Evolutionary conservation across 2,329 filamentous ascomycete species (phyloP), one percentile per base, ranked within the genome.

Genomic region (Bipolaris bicolor): DNA sequence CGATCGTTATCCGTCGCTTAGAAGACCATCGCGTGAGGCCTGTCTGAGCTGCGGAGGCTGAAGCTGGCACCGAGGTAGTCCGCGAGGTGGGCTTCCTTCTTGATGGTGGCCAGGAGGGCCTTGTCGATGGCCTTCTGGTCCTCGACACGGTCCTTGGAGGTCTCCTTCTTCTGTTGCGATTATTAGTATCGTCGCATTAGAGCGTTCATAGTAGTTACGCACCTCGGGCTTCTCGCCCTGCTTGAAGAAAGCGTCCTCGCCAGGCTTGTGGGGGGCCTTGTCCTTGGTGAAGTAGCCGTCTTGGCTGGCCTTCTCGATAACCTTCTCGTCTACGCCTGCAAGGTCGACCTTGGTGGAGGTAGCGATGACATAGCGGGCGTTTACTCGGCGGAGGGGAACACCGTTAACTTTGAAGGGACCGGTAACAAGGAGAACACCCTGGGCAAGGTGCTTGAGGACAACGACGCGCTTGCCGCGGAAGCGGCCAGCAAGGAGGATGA

Each of bases 321-420:
- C 81, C 74, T 79, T 77, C 69, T 79, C 76, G 83, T 98, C 94
- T 74, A 99, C 83, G 77, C 92, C 91, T 70, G 85, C 84, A 77
- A 99, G 82, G 80, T 94, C 89, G 77, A 96, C 86, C 83, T 89
- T 91, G 79, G 89, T 88, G 76, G 89, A 92, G 77, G 91, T 96
- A 78, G 91, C 91, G 80, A 96, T 96, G 79, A 96, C 91, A 83
- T 95, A 96, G 83, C 91, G 89, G 80, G 91, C 86, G 85, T 96
- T 96, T 80, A 96, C 91, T 82, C 85, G 88, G 84, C 95, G 90
- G 78, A 99, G 90, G 74, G 95, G 95, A 70, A 99, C 95, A 82
- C 95, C 95, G 86, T 99, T 99, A 85, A 99, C 90, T 90, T 98
- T 99, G 91, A 98, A 99, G 80, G 95, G 95, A 77, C 95, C 95